Evolutionary conservation across 2,329 filamentous ascomycete species (phyloP), one percentile per base, ranked within the genome.

Genomic region (Pseudogymnoascus sp.): DNA sequence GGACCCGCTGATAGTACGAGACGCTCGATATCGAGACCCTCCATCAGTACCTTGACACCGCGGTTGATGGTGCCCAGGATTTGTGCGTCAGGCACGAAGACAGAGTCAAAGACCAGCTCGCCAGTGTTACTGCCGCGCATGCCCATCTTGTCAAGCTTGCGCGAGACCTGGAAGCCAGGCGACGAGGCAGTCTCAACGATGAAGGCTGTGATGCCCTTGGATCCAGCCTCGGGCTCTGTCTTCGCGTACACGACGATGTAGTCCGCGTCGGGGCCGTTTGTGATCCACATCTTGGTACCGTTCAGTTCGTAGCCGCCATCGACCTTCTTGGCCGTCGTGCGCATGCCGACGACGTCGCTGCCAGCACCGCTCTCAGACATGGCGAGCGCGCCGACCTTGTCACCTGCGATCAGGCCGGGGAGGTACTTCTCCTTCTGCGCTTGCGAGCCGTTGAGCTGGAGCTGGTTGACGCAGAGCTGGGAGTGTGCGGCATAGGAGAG

Each of bases 221-320:
- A 90, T 1, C 79, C 91, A 63, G 83, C 86, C 11, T 87, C 82
- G 1, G 92, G 92, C 62, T 87, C 82, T 1, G 93, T 97, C 79
- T 97, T 97, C 60, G 93, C 93, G 74, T 99, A 99, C n/a, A 99
- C 91, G 60, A 99, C 85, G 61, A 97, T 86, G 41, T 88, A 80
- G 73, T 96, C 84, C n/a, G 94, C 94, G 72, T 97, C 92, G 0
- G 93, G 93, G 4, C 93, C 90, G 75, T 99, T 99, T 64, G 93
- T 99, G 72, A 99, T 99, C 93, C 93, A 99, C 93, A 97, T 97
- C 81, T 99, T 97, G 63, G 87, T 90, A 32, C 92, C 93, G 70
- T 92, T 91, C 61, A 99, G 78, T 18, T 92, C 64, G 73, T 89
- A 97, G 28, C 93, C 93, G 35, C 91, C 92, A 68, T 94, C 89